Percentiles rank a stretch among this genome's conserved stretches.
phyloP scores from a whole-genome alignment of 2,329 filamentous ascomycete genomes.

The Fonsecaea pugnacius region DNA sequence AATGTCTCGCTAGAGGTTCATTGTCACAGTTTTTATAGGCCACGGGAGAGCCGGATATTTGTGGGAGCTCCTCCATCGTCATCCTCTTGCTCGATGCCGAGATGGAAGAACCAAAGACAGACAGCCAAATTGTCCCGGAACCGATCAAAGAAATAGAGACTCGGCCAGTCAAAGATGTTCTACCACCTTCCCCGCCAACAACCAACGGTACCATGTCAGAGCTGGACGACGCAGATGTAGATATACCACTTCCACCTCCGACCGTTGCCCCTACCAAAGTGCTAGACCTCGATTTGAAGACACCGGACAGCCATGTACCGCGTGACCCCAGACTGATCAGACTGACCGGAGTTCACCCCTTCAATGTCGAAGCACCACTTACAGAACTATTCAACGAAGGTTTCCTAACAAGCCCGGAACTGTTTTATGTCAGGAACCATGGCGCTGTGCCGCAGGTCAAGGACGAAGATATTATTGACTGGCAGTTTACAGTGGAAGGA shows the following conservation, averaged over 20 bases:
- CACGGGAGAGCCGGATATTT: neutral
- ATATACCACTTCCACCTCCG: constrained; percentile 72
- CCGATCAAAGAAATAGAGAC: constrained; percentile 20
- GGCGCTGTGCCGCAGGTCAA: constrained; percentile 76
- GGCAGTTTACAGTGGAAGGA: constrained; percentile 85
- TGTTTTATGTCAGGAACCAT: constrained; percentile 93
- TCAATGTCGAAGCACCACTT: constrained; percentile 85
- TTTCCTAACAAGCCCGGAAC: constrained; percentile 82
- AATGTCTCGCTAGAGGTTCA: neutral
- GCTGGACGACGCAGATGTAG: constrained; percentile 28
- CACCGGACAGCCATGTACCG: constrained; percentile 79
- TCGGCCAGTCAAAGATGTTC: constrained; percentile 21
- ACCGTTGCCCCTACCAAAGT: constrained; percentile 63
- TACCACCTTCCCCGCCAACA: constrained; percentile 36
- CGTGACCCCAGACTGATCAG: constrained; percentile 81
- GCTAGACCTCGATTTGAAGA: constrained; percentile 76
- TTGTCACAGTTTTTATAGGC: neutral
- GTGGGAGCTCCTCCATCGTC: neutral
- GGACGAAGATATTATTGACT: constrained; percentile 73
- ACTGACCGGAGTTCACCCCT: constrained; percentile 85
- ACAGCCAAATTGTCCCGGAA: constrained; percentile 24
- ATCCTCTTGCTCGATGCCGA: neutral
- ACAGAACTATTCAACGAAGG: constrained; percentile 75
- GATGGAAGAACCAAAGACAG: constrained; percentile 29
- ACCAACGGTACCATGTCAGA: constrained; percentile 35